Evolutionary conservation across 495 filamentous ascomycete species (phyloP).

Genomic region (Xylaria venustula): DNA sequence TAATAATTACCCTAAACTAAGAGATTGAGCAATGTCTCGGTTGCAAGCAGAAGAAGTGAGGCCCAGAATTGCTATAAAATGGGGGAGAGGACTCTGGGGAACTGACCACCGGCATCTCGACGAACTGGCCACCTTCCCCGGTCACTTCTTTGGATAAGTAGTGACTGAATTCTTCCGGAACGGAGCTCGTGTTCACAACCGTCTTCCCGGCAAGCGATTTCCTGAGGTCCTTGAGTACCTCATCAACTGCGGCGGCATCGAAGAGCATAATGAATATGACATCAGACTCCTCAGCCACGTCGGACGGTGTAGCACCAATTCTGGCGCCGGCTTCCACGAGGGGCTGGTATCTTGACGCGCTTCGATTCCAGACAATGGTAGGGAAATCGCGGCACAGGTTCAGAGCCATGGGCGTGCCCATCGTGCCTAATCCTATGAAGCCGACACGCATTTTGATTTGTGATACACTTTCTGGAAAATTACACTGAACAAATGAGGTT

Average conservation of each 20-base stretch:
- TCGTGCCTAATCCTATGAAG: slow-evolving; percentile 14
- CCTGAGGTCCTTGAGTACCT: slow-evolving; percentile 5
- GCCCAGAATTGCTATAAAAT: too few relatives aligned
- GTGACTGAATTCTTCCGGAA: slow-evolving; percentile 10
- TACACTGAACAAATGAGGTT: background rate
- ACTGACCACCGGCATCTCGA: slow-evolving; percentile 19
- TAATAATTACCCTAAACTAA: too few relatives aligned
- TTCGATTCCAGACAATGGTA: slow-evolving; percentile 13
- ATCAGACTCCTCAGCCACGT: slow-evolving; percentile 13
- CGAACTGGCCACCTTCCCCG: slow-evolving; percentile 3
- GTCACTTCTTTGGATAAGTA: slow-evolving; percentile 4
- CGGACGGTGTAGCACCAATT: slow-evolving; percentile 2
- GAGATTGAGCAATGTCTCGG: too few relatives aligned
- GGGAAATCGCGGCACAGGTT: slow-evolving; percentile 10
- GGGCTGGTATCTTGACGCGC: slow-evolving; percentile 4
- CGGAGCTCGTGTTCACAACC: slow-evolving; percentile 16
- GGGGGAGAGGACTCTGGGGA: too few relatives aligned
- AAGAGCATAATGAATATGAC: slow-evolving; percentile 18
- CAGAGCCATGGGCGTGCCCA: slow-evolving; percentile 15
- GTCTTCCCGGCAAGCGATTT: slow-evolving; percentile 8
- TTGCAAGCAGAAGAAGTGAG: too few relatives aligned
- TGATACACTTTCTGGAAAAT: background rate
- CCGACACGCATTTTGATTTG: slow-evolving; percentile 4
- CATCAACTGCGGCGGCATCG: slow-evolving; percentile 6
- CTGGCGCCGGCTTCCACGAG: slow-evolving; percentile 2